Percentiles rank a stretch among this genome's conserved stretches.
Evolutionary conservation across 306 rosid species (phyloP).

Genomic region (Quercus aquifolioides): DNA sequence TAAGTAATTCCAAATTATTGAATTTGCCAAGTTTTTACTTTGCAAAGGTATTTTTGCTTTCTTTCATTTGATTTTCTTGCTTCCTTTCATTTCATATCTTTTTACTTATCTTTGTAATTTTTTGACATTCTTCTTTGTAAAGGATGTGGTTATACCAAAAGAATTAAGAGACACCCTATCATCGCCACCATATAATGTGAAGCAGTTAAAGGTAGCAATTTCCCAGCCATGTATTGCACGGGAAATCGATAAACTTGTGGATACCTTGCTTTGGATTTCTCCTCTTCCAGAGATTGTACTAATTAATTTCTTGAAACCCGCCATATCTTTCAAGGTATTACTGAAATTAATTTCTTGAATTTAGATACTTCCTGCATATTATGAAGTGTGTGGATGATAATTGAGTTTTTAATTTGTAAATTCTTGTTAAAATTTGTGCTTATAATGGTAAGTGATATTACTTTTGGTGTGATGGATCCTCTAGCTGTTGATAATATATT

Average conservation of each 20-base stretch:
- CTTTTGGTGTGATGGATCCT: too few relatives aligned
- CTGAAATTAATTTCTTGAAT: neutral
- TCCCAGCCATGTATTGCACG: neutral
- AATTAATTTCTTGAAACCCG: too few relatives aligned
- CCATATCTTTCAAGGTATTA: neutral
- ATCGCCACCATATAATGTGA: slow-evolving; percentile 4
- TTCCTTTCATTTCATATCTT: neutral
- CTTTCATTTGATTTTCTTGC: neutral
- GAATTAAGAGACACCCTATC: slow-evolving; percentile 8
- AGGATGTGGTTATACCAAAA: neutral
- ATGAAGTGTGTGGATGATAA: too few relatives aligned
- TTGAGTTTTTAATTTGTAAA: too few relatives aligned
- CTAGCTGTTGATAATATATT: too few relatives aligned
- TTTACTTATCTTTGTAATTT: neutral
- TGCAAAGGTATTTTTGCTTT: neutral
- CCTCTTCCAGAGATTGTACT: slow-evolving; percentile 2
- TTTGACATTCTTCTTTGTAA: neutral
- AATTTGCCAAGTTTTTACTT: neutral
- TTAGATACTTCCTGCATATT: too few relatives aligned
- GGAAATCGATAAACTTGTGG: neutral
- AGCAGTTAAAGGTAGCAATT: slow-evolving; percentile 2
- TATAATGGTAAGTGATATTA: too few relatives aligned
- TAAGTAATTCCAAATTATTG: neutral
- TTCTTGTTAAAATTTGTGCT: too few relatives aligned
- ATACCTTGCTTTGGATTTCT: slow-evolving; percentile 3